A percentile compares a stretch with the other conserved stretches of the same genome.
Evolutionary conservation across 1,139 yeast species (phyloP).

Genomic region (Diutina sp.): DNA sequence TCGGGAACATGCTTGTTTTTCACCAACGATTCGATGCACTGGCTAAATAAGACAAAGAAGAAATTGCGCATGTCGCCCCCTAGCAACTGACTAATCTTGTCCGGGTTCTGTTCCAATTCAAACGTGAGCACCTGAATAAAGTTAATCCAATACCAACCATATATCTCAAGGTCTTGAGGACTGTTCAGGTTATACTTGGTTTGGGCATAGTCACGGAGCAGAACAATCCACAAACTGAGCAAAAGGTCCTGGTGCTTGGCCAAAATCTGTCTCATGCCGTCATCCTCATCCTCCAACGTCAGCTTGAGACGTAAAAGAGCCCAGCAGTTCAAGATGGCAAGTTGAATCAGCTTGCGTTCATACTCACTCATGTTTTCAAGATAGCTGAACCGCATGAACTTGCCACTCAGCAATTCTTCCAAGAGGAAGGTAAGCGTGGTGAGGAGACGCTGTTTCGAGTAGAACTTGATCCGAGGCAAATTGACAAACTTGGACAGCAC

Average conservation of each 20-base stretch:
- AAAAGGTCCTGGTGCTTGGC: constrained; percentile 46
- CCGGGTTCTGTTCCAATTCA: constrained; percentile 40
- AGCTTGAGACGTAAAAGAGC: constrained; percentile 56
- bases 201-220: constrained; percentile 63
- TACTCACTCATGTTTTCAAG: constrained; percentile 32
- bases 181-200: constrained; percentile 39
- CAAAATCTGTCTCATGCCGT: constrained; percentile 31
- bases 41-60: constrained; percentile 71
- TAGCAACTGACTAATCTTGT: constrained; percentile 29
- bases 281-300: constrained; percentile 13
- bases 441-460: constrained; percentile 47
- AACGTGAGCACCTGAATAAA: constrained; percentile 67
- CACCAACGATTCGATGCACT: constrained; percentile 67
- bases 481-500: constrained; percentile 69
- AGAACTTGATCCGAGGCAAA: constrained; percentile 31
- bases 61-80: constrained; percentile 61
- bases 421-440: constrained; percentile 56
- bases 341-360: constrained; percentile 52
- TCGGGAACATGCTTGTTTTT: constrained; percentile 28
- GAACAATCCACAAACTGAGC: constrained; percentile 68
- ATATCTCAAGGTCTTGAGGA: constrained; percentile 42
- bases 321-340: constrained; percentile 80
- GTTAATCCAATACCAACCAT: constrained; percentile 65
- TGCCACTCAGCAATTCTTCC: constrained; percentile 42
- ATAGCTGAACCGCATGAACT: constrained; percentile 28